These are phyloP conservation scores for Sporothrix mexicana DNA, from an alignment of 2,329 filamentous ascomycete genomes.

Conservation along the genomic window DNA sequence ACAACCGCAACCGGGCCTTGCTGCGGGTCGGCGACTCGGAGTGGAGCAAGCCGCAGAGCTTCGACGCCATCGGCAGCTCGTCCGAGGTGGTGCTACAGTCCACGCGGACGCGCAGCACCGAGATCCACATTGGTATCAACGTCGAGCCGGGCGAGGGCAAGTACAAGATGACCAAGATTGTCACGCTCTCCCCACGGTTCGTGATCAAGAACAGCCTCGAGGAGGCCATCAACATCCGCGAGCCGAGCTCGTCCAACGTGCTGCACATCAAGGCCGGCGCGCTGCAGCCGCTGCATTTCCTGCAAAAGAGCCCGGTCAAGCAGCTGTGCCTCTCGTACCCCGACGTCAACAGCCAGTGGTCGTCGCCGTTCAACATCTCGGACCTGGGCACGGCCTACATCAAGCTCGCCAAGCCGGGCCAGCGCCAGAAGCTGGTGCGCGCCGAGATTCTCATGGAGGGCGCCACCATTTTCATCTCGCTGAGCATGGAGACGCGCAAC, in stretches of 20 bases:
- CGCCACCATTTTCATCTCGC: slow-evolving; percentile 89
- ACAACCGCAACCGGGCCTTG: slow-evolving; percentile 87
- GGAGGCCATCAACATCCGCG: slow-evolving; percentile 87
- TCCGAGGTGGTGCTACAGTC: slow-evolving; percentile 86
- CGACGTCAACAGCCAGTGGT: slow-evolving; percentile 96
- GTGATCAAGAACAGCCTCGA: slow-evolving; percentile 91
- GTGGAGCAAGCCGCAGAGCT: slow-evolving; percentile 98
- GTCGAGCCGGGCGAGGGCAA: slow-evolving; percentile 93
- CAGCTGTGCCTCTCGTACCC: slow-evolving; percentile 93
- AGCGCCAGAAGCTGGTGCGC: slow-evolving; percentile 85
- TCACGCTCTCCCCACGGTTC: slow-evolving; percentile 90
- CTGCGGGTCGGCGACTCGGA: slow-evolving; percentile 86
- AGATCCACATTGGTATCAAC: slow-evolving; percentile 90
- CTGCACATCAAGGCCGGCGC: slow-evolving; percentile 79
- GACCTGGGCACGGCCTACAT: slow-evolving; percentile 91
- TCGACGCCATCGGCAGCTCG: slow-evolving; percentile 94
- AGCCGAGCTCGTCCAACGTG: slow-evolving; percentile 87
- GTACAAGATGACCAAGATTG: slow-evolving; percentile 95
- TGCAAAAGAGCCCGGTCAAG: slow-evolving; percentile 81
- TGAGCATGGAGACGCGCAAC: slow-evolving; percentile 88
- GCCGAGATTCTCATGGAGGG: slow-evolving; percentile 91
- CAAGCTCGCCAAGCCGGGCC: slow-evolving; percentile 88
- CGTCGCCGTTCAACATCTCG: slow-evolving; percentile 95
- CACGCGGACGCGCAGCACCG: slow-evolving; percentile 65
- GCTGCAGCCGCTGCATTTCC: slow-evolving; percentile 84